Evolutionary conservation across 148 eudicot genomes (phyloP).

Genomic region (Rhododendron mucronatum): DNA sequence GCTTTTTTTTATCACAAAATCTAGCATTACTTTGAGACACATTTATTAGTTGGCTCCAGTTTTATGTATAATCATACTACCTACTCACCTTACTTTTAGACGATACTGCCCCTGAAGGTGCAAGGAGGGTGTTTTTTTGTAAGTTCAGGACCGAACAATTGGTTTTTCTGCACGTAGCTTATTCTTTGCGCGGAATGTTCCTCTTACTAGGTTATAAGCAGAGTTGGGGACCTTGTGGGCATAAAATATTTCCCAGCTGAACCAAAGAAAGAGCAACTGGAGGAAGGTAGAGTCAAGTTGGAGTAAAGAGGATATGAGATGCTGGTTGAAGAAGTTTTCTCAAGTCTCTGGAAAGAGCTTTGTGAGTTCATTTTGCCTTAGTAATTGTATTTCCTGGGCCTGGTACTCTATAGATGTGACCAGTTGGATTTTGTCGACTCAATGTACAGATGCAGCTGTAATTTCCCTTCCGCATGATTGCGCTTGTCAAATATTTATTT

Average conservation of each 20-base stretch:
- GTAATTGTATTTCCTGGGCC: not conserved
- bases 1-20: not conserved
- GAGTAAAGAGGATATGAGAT: constrained; percentile 19
- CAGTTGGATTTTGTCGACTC: not conserved
- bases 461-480: not conserved
- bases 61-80: not conserved
- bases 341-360: not conserved
- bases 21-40: not conserved
- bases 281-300: constrained; percentile 48
- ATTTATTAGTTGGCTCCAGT: not conserved
- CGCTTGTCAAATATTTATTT: not conserved
- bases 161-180: constrained; percentile 46
- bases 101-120: not conserved
- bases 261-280: constrained; percentile 63
- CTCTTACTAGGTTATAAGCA: constrained; percentile 56
- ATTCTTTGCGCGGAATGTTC: not conserved
- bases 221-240: constrained; percentile 86
- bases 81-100: not conserved
- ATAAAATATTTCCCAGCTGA: constrained; percentile 95
- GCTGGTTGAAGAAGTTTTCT: not conserved
- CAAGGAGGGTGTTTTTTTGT: not conserved
- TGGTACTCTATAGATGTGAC: not conserved
- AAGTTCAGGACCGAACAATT: not conserved
- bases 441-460: constrained; percentile 12
- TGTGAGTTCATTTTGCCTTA: not conserved